Conservation (phyloP, 768 basidiomycete species). For the Phylloporus sp. region DNA sequence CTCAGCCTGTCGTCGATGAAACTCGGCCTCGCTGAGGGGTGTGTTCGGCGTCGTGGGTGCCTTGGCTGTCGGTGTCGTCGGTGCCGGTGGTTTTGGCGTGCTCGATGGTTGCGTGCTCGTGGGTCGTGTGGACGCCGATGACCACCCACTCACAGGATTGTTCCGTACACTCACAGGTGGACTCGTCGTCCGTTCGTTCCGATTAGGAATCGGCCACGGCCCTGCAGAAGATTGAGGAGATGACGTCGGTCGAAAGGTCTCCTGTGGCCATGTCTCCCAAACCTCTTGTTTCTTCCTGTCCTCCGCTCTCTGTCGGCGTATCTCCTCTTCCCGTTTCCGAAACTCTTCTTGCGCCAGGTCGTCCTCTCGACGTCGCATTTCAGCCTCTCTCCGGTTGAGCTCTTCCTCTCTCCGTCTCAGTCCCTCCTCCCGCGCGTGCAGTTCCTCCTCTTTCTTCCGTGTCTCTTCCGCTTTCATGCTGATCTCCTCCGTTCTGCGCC, state of each 20-base stretch:
- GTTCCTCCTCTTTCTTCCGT: conserved; percentile 24
- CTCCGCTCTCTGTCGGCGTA: conserved; percentile 27
- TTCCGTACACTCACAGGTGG: conserved; percentile 28
- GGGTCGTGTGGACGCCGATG: conserved; percentile 28
- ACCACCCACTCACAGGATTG: conserved; percentile 23
- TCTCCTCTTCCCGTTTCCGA: conserved; percentile 31
- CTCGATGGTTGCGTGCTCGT: conserved; percentile 21
- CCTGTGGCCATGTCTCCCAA: conserved; percentile 28
- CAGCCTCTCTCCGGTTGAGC: conserved; percentile 27
- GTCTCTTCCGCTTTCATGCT: conserved; percentile 21
- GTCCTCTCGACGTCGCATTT: conserved; percentile 28
- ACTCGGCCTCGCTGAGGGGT: conserved; percentile 46
- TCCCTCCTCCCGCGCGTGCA: conserved; percentile 27
- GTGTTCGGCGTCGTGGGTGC: conserved; percentile 18
- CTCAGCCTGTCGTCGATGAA: conserved; percentile 62
- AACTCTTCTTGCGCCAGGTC: conserved; percentile 27
- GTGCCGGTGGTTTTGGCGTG: conserved; percentile 24
- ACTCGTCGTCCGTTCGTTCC: conserved; percentile 29
- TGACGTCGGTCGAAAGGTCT: conserved; percentile 20
- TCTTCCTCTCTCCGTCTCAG: conserved; percentile 32
- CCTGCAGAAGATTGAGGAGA: conserved; percentile 29
- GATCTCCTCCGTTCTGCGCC: conserved; percentile 25
- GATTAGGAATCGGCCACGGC: conserved; percentile 32
- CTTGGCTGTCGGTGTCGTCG: conserved; percentile 20
- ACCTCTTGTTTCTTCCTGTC: conserved; percentile 30